Conservation (phyloP, 208 protist species). For the Trypanosoma congolense region DNA sequence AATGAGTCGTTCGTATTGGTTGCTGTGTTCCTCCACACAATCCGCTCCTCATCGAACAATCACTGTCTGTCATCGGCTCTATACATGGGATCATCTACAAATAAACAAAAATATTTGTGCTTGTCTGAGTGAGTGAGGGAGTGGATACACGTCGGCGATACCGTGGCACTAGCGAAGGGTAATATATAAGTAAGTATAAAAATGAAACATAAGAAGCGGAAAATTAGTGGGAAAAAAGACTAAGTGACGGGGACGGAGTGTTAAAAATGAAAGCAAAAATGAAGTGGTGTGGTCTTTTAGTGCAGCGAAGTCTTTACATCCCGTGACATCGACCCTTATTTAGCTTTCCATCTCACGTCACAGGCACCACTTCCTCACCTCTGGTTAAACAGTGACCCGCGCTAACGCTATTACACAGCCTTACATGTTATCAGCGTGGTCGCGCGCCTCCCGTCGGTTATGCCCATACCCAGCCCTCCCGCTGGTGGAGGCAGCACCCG, state of each 20-base stretch:
- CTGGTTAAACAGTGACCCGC: not conserved
- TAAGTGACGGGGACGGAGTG: not conserved
- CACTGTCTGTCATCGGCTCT: too few species aligned
- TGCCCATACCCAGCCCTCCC: constrained; percentile 10
- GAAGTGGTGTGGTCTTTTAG: not conserved
- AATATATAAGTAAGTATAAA: too few species aligned
- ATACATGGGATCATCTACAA: too few species aligned
- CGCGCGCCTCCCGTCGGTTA: constrained; percentile 4
- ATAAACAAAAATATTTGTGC: too few species aligned
- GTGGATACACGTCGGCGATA: too few species aligned
- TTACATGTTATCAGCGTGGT: not conserved
- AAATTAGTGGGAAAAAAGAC: constrained; percentile 2
- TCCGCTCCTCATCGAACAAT: too few species aligned
- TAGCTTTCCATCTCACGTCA: too few species aligned
- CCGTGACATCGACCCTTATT: not conserved
- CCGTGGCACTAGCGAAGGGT: too few species aligned
- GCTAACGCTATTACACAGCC: constrained; percentile 7
- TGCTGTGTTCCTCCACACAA: too few species aligned
- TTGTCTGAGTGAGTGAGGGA: too few species aligned
- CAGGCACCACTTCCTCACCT: too few species aligned
- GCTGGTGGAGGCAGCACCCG: not conserved
- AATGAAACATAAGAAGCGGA: constrained; percentile 10
- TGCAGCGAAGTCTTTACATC: not conserved
- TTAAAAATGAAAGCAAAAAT: not conserved
- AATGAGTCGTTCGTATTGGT: too few species aligned